Evolutionary conservation across 2,329 filamentous ascomycete genomes (phyloP).

Genomic region (Ilyonectria mors-panacis): DNA sequence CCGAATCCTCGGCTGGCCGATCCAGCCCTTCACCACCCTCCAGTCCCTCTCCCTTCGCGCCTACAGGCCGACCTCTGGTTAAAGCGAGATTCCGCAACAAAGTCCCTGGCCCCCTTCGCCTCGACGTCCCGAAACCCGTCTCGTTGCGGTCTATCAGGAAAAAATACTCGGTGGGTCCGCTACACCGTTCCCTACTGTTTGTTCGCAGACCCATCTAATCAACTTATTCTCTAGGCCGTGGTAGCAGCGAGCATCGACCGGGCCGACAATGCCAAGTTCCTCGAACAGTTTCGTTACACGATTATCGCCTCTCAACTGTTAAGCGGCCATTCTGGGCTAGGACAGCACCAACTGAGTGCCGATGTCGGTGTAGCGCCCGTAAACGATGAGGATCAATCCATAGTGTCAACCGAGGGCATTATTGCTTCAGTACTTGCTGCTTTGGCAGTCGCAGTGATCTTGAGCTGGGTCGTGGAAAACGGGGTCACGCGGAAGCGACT

Average conservation of each 20-base stretch:
- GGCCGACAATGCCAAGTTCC: slow-evolving; percentile 85
- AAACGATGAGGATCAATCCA: slow-evolving; percentile 45
- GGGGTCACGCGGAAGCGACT: slow-evolving; percentile 71
- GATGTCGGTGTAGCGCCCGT: slow-evolving; percentile 31
- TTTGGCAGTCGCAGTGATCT: slow-evolving; percentile 76
- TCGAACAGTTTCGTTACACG: slow-evolving; percentile 94
- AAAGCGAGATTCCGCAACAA: slow-evolving; percentile 68
- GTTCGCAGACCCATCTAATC: slow-evolving; percentile 24
- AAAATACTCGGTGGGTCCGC: slow-evolving; percentile 65
- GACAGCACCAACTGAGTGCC: slow-evolving; percentile 49
- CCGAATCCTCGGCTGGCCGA: slow-evolving; percentile 49
- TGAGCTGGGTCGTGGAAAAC: slow-evolving; percentile 77
- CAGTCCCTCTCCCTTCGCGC: slow-evolving; percentile 68
- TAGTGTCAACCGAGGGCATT: slow-evolving; percentile 61
- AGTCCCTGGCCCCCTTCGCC: slow-evolving; percentile 59
- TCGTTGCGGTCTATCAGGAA: slow-evolving; percentile 63
- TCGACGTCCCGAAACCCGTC: slow-evolving; percentile 56
- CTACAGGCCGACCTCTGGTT: slow-evolving; percentile 68
- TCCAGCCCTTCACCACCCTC: slow-evolving; percentile 63
- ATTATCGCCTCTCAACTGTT: slow-evolving; percentile 93
- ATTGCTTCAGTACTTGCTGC: slow-evolving; percentile 68
- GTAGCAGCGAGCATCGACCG: slow-evolving; percentile 81
- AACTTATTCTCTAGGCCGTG: slow-evolving; percentile 65
- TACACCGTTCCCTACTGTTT: neutral
- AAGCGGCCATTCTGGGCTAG: slow-evolving; percentile 74